Percentiles rank a stretch among this genome's conserved stretches.
phyloP scores from a whole-genome alignment of 2,329 filamentous ascomycete species.

The Pseudodiploospora longispora region DNA sequence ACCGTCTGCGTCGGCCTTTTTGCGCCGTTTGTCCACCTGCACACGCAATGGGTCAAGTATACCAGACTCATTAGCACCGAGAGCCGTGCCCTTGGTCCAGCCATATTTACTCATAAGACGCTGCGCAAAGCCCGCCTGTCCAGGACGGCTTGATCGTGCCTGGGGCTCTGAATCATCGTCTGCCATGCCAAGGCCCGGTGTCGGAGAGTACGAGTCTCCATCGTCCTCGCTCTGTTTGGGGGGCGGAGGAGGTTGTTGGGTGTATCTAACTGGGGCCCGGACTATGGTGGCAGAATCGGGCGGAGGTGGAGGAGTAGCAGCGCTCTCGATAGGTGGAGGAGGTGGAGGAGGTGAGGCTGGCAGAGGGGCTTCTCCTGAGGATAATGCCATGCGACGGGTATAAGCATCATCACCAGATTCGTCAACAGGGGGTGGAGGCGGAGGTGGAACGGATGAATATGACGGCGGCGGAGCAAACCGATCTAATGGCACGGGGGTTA shows the following conservation, averaged over 20 bases:
- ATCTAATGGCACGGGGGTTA: constrained; percentile 26
- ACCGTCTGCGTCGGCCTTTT: constrained; percentile 68
- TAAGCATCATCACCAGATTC: constrained; percentile 63
- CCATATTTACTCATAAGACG: constrained; percentile 90
- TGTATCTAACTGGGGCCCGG: constrained; percentile 70
- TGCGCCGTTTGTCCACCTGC: constrained; percentile 79
- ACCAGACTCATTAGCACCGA: constrained; percentile 74
- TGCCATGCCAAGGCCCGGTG: constrained; percentile 40
- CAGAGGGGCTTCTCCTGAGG: constrained; percentile 30
- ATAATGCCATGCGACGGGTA: constrained; percentile 52
- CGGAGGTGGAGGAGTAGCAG: constrained; percentile 29
- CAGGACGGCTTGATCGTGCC: constrained; percentile 57
- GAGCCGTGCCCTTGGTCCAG: constrained; percentile 79
- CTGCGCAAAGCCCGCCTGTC: constrained; percentile 77
- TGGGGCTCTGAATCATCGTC: constrained; percentile 32
- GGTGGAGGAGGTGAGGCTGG: constrained; percentile 23
- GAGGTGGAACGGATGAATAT: constrained; percentile 50
- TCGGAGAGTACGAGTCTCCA: constrained; percentile 32
- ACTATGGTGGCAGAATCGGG: constrained; percentile 57
- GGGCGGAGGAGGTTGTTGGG: constrained; percentile 17
- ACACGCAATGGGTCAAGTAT: constrained; percentile 79
- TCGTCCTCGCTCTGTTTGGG: constrained; percentile 21
- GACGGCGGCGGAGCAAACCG: constrained; percentile 53
- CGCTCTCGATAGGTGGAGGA: constrained; percentile 18
- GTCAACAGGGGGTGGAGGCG: constrained; percentile 43